Base-by-base conservation (phyloP, 140 eudicot species). In the Flaveria floridana region DNA sequence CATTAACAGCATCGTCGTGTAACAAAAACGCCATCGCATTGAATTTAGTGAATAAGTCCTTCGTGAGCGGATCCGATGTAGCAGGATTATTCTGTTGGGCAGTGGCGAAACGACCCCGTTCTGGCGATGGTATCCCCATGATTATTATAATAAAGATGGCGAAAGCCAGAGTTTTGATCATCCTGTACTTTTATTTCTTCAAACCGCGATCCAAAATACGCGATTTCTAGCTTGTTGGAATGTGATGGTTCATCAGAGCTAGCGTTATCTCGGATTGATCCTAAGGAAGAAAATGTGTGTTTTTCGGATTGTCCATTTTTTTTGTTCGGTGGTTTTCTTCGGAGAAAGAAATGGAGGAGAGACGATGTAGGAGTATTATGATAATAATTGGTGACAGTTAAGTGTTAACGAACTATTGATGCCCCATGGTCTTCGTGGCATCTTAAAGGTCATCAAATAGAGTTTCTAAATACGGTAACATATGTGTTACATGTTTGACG, bases 331-430 rank as follows among this genome's bases (percentile, higher is more conserved):
- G 73, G 71, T 57, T 83, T 74, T 59, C 61, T 65, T 46, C 59
- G 81, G 79, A 58, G 74, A 74, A 85, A 87, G 89, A 83, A 82
- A 87, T 83, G 93, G 93, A 74, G 86, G 86, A 87, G 93, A 87
- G 93, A 70, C 56, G 84, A 85, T 65, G 18, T 87, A 85, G 92
- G 87, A 76, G 25, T 63, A 30, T 44, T 10, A 41, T 16, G 55
- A 55, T 18, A 18, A 18, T 6, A 55, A 55, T 3, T 41, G 56
- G 39, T 18, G 37, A 42, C 4, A 7, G 50, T 10, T 21, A 2
- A 34, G 12, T 72, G 73, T 56, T 65, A 65, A 76, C 18, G 18
- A 76, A 48, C 66, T 56, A 18, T 21, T 65, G 66, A 23, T 75
- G 62, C 28, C 18, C 42, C 64, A 28, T 63, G 52, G 79, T 74